phyloP scores from a whole-genome alignment of 2,329 filamentous ascomycete genomes.

The Plenodomus lindquistii region DNA sequence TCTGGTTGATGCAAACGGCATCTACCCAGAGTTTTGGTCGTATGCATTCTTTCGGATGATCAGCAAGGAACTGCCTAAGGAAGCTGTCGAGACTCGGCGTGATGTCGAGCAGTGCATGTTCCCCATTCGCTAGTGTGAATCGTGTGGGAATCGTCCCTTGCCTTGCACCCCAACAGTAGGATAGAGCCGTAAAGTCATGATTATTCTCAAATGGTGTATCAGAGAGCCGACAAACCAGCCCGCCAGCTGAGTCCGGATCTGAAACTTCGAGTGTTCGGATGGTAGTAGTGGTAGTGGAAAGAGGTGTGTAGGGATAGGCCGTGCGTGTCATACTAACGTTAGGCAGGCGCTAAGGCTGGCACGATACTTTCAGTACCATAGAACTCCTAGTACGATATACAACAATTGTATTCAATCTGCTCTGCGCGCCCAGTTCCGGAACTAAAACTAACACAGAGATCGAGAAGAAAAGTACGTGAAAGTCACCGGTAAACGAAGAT shows the following conservation, averaged over 20 bases:
- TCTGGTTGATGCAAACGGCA: constrained; percentile 21
- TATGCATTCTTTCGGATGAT: constrained; percentile 4
- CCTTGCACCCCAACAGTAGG: constrained; percentile 14
- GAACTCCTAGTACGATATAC: neutral
- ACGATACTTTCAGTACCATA: neutral
- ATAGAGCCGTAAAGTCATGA: constrained; percentile 8
- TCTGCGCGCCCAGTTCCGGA: too few relatives aligned
- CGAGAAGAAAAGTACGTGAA: too few relatives aligned
- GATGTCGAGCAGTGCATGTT: constrained; percentile 3
- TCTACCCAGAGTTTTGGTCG: constrained; percentile 8
- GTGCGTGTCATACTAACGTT: neutral
- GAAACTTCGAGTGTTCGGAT: neutral
- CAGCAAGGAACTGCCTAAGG: constrained; percentile 4
- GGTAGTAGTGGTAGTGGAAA: neutral
- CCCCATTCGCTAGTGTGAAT: constrained; percentile 1
- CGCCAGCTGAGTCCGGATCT: neutral
- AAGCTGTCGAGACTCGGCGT: constrained; percentile 10
- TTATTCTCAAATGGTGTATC: neutral
- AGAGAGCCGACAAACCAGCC: constrained; percentile 1
- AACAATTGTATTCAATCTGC: too few relatives aligned
- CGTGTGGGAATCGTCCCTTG: neutral
- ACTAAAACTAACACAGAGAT: too few relatives aligned
- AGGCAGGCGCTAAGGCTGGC: neutral
- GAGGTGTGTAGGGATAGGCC: neutral
- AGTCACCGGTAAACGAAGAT: too few relatives aligned